A percentile compares a stretch with the other conserved stretches of the same genome.
Conservation (phyloP, 2,329 filamentous ascomycete genomes). For the Fusarium gaditjirri region DNA sequence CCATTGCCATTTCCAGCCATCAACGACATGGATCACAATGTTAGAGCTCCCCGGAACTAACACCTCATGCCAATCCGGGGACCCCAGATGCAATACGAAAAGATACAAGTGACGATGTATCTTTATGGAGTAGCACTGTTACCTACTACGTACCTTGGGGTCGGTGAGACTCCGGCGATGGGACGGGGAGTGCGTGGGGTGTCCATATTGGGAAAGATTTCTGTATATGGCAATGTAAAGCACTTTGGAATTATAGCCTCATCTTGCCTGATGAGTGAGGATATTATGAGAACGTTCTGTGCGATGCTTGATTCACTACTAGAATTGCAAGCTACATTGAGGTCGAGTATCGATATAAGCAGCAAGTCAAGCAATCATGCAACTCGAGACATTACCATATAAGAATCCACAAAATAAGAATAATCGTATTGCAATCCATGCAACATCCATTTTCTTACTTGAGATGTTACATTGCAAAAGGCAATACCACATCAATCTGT, state of each 20-base stretch:
- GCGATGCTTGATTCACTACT: background rate
- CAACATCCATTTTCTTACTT: background rate
- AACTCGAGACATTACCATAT: background rate
- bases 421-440: background rate
- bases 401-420: background rate
- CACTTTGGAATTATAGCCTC: background rate
- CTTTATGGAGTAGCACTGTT: background rate
- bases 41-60: background rate
- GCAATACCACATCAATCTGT: background rate
- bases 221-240: constrained; percentile 29
- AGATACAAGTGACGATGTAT: background rate
- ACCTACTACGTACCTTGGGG: background rate
- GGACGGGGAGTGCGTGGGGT: constrained; percentile 22
- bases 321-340: background rate
- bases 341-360: background rate
- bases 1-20: background rate
- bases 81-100: constrained; percentile 34
- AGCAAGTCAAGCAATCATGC: background rate
- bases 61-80: constrained; percentile 33
- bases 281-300: background rate
- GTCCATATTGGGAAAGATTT: background rate
- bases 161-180: constrained; percentile 24
- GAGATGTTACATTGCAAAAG: background rate
- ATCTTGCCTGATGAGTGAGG: background rate
- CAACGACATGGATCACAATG: background rate